phyloP scores from a whole-genome alignment of 768 basidiomycete species.

The Lactarius trivialis region DNA sequence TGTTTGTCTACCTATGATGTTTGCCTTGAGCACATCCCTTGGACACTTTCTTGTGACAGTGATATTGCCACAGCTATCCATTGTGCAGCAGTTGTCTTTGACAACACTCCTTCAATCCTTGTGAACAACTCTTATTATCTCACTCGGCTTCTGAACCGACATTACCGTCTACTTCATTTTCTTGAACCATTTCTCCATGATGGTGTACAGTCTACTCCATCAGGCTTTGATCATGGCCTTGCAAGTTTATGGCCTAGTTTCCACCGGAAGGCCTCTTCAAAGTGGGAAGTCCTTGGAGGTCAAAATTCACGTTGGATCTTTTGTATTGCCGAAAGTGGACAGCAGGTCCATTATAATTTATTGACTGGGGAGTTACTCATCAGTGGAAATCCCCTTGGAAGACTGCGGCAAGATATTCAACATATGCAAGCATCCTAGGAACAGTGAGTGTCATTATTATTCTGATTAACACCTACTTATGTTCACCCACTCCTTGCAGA shows the following conservation, averaged over 20 bases:
- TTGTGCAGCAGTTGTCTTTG: background rate
- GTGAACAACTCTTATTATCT: background rate
- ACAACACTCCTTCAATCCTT: background rate
- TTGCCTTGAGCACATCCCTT: background rate
- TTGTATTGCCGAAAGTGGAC: background rate
- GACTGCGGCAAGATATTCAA: background rate
- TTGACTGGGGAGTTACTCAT: conserved; percentile 1
- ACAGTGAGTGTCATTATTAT: background rate
- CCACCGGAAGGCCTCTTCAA: background rate
- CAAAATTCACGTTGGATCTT: conserved; percentile 3
- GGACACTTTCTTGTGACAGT: background rate
- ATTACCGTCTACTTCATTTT: background rate
- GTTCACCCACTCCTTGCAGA: too few species aligned
- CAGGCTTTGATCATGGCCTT: background rate
- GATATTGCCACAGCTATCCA: background rate
- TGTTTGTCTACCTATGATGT: conserved; percentile 1
- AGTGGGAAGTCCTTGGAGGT: background rate
- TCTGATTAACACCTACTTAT: too few species aligned
- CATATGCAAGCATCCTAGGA: conserved; percentile 4
- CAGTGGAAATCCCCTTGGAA: conserved; percentile 1
- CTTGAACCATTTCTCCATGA: background rate
- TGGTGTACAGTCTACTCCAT: background rate
- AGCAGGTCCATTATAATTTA: conserved; percentile 3
- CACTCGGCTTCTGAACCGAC: background rate
- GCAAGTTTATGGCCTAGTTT: background rate